These are phyloP conservation scores for Psophocarpus tetragonolobus DNA, from an alignment of 306 rosid species.

Conservation along the genomic window DNA sequence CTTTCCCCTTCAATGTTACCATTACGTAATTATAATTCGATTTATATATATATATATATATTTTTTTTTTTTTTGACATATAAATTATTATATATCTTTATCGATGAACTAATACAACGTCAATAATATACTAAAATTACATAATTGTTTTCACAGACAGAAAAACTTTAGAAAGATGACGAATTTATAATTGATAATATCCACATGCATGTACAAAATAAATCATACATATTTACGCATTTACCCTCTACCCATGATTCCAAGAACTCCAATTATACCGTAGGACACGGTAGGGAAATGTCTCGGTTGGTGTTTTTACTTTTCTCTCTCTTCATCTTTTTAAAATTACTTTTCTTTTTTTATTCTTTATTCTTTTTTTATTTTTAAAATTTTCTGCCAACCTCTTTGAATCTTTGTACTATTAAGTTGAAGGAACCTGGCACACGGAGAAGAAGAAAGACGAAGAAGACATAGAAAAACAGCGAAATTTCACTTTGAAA, in stretches of 20 bases:
- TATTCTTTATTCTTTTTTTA: not conserved
- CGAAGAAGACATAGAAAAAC: not conserved
- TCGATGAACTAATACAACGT: too few relatives aligned
- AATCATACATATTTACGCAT: not conserved
- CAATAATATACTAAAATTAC: too few relatives aligned
- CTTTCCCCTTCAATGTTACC: too few relatives aligned
- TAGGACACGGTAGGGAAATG: conserved; percentile 18
- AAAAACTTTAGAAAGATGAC: too few relatives aligned
- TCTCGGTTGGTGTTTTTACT: conserved; percentile 18
- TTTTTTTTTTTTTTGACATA: too few relatives aligned
- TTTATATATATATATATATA: too few relatives aligned
- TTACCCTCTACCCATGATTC: not conserved
- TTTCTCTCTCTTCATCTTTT: not conserved
- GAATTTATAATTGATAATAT: not conserved
- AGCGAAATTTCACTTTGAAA: conserved; percentile 13
- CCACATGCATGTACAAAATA: not conserved
- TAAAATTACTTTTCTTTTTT: not conserved
- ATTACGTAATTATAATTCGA: too few relatives aligned
- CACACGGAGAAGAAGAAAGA: not conserved
- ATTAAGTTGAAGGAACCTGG: not conserved
- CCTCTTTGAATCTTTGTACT: not conserved
- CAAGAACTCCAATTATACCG: not conserved
- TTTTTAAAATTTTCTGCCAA: not conserved
- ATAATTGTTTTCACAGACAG: too few relatives aligned
- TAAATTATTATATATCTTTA: too few relatives aligned